Percentiles rank a stretch among this genome's conserved stretches.
These are phyloP conservation scores for Ophiostoma tasmaniense DNA, from an alignment of 2,329 filamentous ascomycete species.

Conservation along the genomic window DNA sequence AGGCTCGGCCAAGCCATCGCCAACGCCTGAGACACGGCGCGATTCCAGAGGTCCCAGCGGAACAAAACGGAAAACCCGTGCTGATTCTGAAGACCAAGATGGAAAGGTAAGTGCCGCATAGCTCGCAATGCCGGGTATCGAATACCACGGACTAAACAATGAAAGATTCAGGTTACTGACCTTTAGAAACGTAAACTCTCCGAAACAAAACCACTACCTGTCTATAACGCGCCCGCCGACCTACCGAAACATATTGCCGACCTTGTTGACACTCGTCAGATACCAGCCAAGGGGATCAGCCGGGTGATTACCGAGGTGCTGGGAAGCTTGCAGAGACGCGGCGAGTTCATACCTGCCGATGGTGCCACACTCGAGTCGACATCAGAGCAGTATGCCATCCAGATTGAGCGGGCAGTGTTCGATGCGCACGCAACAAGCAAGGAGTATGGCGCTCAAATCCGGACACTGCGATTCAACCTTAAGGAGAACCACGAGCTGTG, in stretches of 20 bases:
- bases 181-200: constrained; percentile 44
- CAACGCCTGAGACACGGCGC: constrained; percentile 34
- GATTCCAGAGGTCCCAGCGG: constrained; percentile 15
- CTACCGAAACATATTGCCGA: constrained; percentile 43
- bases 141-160: background rate
- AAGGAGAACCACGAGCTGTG: constrained; percentile 79
- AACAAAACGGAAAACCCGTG: constrained; percentile 48
- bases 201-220: constrained; percentile 36
- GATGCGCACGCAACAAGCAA: constrained; percentile 45
- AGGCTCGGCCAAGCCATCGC: constrained; percentile 30
- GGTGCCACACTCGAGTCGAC: constrained; percentile 55
- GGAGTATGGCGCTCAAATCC: constrained; percentile 55
- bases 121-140: background rate
- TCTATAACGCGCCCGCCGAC: constrained; percentile 44
- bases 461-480: constrained; percentile 74
- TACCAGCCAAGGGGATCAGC: constrained; percentile 59
- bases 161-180: background rate
- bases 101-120: constrained; percentile 33
- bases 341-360: constrained; percentile 53
- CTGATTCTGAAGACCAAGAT: constrained; percentile 46
- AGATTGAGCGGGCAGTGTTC: constrained; percentile 66
- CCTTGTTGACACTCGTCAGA: constrained; percentile 56
- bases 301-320: constrained; percentile 62
- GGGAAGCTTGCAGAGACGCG: constrained; percentile 56
- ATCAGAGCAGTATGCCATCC: constrained; percentile 62